These are phyloP conservation scores for Sabuloglossum arenarium DNA, from an alignment of 495 filamentous ascomycete species.

Conservation along the genomic window DNA sequence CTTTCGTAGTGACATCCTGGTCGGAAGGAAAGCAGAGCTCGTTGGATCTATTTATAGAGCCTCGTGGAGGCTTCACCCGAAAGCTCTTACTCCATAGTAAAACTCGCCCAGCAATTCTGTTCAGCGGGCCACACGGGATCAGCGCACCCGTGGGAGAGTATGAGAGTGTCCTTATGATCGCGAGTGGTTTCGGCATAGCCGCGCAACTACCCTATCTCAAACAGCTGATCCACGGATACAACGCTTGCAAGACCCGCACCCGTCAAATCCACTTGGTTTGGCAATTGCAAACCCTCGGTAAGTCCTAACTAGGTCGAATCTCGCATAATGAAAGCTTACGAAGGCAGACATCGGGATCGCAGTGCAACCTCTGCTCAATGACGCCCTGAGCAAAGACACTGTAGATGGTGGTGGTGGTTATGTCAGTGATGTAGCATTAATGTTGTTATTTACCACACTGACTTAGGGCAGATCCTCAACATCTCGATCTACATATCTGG, in stretches of 20 bases:
- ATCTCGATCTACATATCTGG: too few species aligned
- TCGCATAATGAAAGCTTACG: too few species aligned
- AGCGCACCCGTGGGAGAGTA: constrained; percentile 12
- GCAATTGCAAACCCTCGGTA: background rate
- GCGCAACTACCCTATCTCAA: constrained; percentile 15
- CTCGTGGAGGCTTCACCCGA: constrained; percentile 12
- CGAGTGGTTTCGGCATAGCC: constrained; percentile 12
- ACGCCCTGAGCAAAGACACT: too few species aligned
- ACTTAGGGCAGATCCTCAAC: too few species aligned
- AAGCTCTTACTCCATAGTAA: constrained; percentile 9
- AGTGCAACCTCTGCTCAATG: too few species aligned
- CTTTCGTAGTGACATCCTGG: constrained; percentile 7
- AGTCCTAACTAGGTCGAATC: too few species aligned
- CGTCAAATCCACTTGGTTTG: constrained; percentile 1
- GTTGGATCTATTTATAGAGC: constrained; percentile 6
- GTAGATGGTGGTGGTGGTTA: too few species aligned
- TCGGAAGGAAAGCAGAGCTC: constrained; percentile 1
- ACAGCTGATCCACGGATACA: constrained; percentile 16
- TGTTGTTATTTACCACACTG: too few species aligned
- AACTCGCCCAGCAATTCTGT: constrained; percentile 6
- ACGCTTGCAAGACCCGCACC: constrained; percentile 11
- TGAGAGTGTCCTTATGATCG: constrained; percentile 15
- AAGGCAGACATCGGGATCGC: too few species aligned
- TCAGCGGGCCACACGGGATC: constrained; percentile 15
- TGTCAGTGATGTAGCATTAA: too few species aligned